These are phyloP conservation scores for Ophiostoma fasciatum DNA, from an alignment of 2,329 filamentous ascomycete genomes.

Conservation along the genomic window DNA sequence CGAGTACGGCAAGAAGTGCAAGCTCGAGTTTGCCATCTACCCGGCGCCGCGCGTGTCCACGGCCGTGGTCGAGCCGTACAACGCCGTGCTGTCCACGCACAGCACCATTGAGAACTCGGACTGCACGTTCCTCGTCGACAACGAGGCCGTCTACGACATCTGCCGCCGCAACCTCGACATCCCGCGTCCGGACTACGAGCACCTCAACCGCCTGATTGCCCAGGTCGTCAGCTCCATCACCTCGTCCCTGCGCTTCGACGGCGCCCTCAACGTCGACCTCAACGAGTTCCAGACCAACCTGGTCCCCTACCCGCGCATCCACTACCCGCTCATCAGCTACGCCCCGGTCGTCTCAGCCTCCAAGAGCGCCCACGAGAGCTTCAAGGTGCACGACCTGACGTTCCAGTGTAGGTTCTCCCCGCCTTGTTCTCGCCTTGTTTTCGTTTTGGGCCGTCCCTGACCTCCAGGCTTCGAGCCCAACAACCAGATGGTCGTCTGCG, in stretches of 20 bases:
- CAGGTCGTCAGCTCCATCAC: slow-evolving; percentile 99
- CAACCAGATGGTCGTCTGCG: slow-evolving; percentile 67
- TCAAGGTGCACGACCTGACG: slow-evolving; percentile 67
- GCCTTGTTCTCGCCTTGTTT: background rate
- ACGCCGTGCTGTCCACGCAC: slow-evolving; percentile 98
- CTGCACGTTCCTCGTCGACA: slow-evolving; percentile 99
- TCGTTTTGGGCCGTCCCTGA: background rate
- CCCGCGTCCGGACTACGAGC: slow-evolving; percentile 95
- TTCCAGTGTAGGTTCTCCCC: slow-evolving; percentile 49
- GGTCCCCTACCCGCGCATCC: slow-evolving; percentile 96
- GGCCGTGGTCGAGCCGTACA: slow-evolving; percentile 71
- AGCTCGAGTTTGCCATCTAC: slow-evolving; percentile 62
- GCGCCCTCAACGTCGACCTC: slow-evolving; percentile 95
- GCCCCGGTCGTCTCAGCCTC: slow-evolving; percentile 83
- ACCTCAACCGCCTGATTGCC: slow-evolving; percentile 96
- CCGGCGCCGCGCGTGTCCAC: slow-evolving; percentile 55
- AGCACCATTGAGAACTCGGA: slow-evolving; percentile 98
- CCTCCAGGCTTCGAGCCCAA: slow-evolving; percentile 55
- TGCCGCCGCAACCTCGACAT: slow-evolving; percentile 96
- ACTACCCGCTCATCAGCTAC: slow-evolving; percentile 97
- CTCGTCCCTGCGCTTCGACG: slow-evolving; percentile 94
- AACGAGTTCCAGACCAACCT: slow-evolving; percentile 99
- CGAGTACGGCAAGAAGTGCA: slow-evolving; percentile 64
- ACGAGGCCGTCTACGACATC: slow-evolving; percentile 99
- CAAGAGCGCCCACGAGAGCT: slow-evolving; percentile 75